Conservation (phyloP, 129 eudicot species). For the Lonicera japonica region DNA sequence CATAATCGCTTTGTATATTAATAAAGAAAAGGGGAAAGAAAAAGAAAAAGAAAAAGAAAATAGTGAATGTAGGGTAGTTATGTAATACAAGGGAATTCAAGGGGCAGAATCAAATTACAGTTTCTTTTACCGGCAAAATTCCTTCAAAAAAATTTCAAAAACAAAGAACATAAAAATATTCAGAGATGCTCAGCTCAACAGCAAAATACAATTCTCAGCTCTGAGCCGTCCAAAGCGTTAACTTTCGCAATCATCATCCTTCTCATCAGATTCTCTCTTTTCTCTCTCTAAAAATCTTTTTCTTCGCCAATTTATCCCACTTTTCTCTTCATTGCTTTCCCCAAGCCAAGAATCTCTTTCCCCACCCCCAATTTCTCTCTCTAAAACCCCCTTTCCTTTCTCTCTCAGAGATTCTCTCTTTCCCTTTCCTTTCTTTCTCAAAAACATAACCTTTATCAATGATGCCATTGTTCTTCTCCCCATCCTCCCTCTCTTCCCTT, state of each 20-base stretch:
- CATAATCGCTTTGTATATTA: too few relatives aligned
- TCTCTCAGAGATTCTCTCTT: slow-evolving; percentile 44
- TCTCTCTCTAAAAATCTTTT: slow-evolving; percentile 19
- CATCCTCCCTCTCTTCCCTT: too few relatives aligned
- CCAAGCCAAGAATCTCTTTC: slow-evolving; percentile 68
- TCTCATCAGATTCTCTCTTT: slow-evolving; percentile 28
- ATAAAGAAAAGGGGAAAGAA: too few relatives aligned
- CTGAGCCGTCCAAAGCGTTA: slow-evolving; percentile 40
- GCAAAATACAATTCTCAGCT: slow-evolving; percentile 2
- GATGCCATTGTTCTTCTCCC: slow-evolving; percentile 59
- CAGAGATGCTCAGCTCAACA: neutral
- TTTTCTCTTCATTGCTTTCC: slow-evolving; percentile 36
- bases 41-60: too few relatives aligned
- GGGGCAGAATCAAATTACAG: neutral
- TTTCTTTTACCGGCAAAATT: slow-evolving; percentile 50
- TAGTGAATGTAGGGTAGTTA: too few relatives aligned
- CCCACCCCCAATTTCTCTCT: slow-evolving; percentile 13
- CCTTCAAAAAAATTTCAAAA: slow-evolving; percentile 20
- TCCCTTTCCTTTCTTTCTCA: slow-evolving; percentile 19
- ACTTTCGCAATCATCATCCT: slow-evolving; percentile 20
- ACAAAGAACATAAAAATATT: neutral
- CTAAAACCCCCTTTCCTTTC: slow-evolving; percentile 34
- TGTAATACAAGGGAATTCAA: neutral
- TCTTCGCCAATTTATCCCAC: slow-evolving; percentile 44
- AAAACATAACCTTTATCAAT: slow-evolving; percentile 51